Base-by-base conservation (phyloP, 352 stramenopile genomes). In the Vaucheria bursata region DNA sequence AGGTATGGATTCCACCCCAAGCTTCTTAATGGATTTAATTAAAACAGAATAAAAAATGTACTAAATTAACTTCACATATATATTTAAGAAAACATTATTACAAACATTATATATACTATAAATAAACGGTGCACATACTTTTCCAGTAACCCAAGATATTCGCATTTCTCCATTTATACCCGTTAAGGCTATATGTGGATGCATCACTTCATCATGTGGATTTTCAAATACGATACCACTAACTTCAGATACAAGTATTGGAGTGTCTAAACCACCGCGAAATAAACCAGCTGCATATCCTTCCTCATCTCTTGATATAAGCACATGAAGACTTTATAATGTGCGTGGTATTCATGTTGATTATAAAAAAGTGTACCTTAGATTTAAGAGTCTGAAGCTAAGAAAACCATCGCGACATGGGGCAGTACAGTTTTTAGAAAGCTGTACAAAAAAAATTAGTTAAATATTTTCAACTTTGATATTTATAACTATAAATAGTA, bases 111-210 rank as follows among this genome's bases (percentile, higher is more conserved):
- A 33, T 18, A 59, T 36, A 25, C 66, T 37, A 52, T 70, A 75
- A 12, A 37, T 33, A 6, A 70, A 66, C 35, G 45, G 59, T 7
- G 77, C 25, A 0, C 71, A 79, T 39, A 49, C 31, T n/a, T 67
- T 25, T 5, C 77, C 77, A n/a, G 77, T 82, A 0, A 73, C 59
- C 77, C 77, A 82, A n/a, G 77, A 82, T n/a, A 82, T 32, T 40
- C 77, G 77, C 77, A 82, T 82, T 35, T 64, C 49, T 31, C 69
- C 32, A 31, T 25, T 7, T 37, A 66, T 33, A 29, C 67, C 73
- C 1, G 77, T 79, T 6, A 82, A 59, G n/a, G 77, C 71, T 2
- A 82, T 31, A 40, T 82, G 77, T 1, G 69, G 32, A 36, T 82
- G 77, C 65, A 80, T 32, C 8, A 76, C 77, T 73, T 82, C 25